These are phyloP conservation scores for Sanguinoderma infundibulare DNA, from an alignment of 1,284 basidiomycete species.

Conservation along the genomic window DNA sequence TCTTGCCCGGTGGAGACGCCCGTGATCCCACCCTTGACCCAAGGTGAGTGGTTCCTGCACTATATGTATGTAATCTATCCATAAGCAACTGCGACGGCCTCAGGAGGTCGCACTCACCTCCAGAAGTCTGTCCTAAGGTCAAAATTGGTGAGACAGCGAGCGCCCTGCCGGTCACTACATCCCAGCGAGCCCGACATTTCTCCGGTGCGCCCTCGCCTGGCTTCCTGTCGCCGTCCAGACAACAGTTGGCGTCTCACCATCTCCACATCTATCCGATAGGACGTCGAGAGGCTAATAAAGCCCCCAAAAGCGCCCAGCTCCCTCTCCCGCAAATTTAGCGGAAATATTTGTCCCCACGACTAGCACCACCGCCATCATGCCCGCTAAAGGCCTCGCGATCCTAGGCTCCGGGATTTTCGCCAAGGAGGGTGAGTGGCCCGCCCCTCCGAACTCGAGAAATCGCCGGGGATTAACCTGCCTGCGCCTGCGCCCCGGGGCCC, in stretches of 20 bases:
- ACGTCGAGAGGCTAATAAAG: not conserved
- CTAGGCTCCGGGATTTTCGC: slow-evolving; percentile 79
- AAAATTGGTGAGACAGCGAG: slow-evolving; percentile 5
- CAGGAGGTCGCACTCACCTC: not conserved
- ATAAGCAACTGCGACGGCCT: not conserved
- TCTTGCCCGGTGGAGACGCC: no score
- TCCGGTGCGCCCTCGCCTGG: slow-evolving; percentile 12
- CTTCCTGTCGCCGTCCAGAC: not conserved
- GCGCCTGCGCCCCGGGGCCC: not conserved
- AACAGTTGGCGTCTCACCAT: slow-evolving; percentile 3
- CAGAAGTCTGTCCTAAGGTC: not conserved
- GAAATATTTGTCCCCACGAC: slow-evolving; percentile 1
- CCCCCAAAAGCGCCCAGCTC: not conserved
- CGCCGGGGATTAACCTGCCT: slow-evolving; percentile 40
- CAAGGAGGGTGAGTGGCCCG: slow-evolving; percentile 57
- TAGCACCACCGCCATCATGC: slow-evolving; percentile 25
- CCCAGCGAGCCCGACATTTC: slow-evolving; percentile 18
- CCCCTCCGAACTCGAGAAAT: slow-evolving; percentile 20
- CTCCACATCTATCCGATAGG: slow-evolving; percentile 13
- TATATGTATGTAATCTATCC: not conserved
- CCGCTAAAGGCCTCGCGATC: slow-evolving; percentile 52
- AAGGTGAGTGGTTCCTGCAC: not conserved
- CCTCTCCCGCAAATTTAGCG: slow-evolving; percentile 8
- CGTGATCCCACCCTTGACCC: not conserved
- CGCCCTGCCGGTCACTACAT: slow-evolving; percentile 12